Evolutionary conservation across 202 grass and related monocot genomes (phyloP), one percentile per base, ranked within the genome.

Genomic region (Hordeum pubiflorum): DNA sequence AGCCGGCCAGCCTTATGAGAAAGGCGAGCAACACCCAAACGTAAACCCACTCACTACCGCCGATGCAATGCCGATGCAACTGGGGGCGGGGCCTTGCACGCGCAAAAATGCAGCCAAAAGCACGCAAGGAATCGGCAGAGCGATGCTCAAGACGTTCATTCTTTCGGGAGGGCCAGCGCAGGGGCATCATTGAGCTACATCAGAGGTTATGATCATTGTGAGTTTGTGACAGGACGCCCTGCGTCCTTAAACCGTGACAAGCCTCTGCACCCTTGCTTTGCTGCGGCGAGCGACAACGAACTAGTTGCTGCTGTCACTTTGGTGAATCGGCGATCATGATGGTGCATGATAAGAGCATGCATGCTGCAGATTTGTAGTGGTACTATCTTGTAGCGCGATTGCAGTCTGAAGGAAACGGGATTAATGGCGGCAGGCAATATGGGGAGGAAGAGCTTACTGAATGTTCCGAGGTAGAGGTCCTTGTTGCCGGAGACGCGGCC

Each of bases 401-500:
- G 23, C 73, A 39, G 31, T 32, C 31, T 32, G 4, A 32, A 0
- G 31, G 31, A 32, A 32, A 32, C 31, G 31, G 4, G 3, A 32
- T 32, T 32, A 32, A 32, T 5, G 31, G 31, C 31, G 31, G 31
- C 31, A 29, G 27, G 31, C 24, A 26, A 2, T 32, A 0, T 3
- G 31, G 33, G 22, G 39, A 17, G 64, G 11, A 36, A 46, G 21
- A 62, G 31, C 96, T 56, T 70, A 99, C 96, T 79, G 88, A 96
- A 99, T 78, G 97, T 99, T 78, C 97, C 97, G 0, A 99, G 76
- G 90, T 99, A 96, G 81, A 99, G 97, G 78, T 96, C 97, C 74
- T 99, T 99, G 87, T 96, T 99, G 84, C 97, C 97, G 21, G 97
- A 99, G 76, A 99, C 97, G 83, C 97, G 88, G 71, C 97, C 97